phyloP scores from a whole-genome alignment of 371 early-diverging fungal genomes.

The Sporodiniella umbellata region DNA sequence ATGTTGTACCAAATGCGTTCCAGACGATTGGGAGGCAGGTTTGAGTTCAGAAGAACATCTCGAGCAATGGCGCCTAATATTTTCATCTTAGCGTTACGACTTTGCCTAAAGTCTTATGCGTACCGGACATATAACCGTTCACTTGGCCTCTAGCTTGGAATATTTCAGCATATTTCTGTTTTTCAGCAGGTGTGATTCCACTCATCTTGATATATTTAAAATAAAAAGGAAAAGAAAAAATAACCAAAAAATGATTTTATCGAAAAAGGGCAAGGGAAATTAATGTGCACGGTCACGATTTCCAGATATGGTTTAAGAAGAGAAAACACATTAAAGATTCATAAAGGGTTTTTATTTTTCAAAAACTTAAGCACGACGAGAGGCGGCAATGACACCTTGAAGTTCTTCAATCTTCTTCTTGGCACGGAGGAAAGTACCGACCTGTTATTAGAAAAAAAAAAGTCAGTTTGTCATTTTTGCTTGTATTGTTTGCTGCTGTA shows the following conservation, averaged over 20 bases:
- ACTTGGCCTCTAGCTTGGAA: slow-evolving; percentile 63
- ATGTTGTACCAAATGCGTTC: slow-evolving; percentile 68
- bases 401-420: slow-evolving; percentile 99
- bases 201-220: slow-evolving; percentile 24
- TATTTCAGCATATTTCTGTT: slow-evolving; percentile 62
- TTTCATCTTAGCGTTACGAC: neutral
- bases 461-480: slow-evolving; percentile 64
- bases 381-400: slow-evolving; percentile 88
- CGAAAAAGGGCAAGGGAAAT: neutral
- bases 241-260: too few relatives aligned
- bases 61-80: slow-evolving; percentile 58
- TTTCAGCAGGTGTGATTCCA: slow-evolving; percentile 48
- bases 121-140: slow-evolving; percentile 73
- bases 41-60: slow-evolving; percentile 70
- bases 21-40: slow-evolving; percentile 61
- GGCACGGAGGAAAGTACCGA: slow-evolving; percentile 96
- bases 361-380: slow-evolving; percentile 71
- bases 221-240: slow-evolving; percentile 3
- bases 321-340: neutral
- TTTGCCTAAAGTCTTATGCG: neutral
- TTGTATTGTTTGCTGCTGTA: slow-evolving; percentile 36
- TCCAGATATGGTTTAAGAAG: neutral
- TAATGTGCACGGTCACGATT: slow-evolving; percentile 8
- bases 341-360: neutral
- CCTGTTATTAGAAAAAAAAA: slow-evolving; percentile 67